A percentile compares a stretch with the other conserved stretches of the same genome.
phyloP scores from a whole-genome alignment of 257 asterid genomes.

The Solanum medicagineum region DNA sequence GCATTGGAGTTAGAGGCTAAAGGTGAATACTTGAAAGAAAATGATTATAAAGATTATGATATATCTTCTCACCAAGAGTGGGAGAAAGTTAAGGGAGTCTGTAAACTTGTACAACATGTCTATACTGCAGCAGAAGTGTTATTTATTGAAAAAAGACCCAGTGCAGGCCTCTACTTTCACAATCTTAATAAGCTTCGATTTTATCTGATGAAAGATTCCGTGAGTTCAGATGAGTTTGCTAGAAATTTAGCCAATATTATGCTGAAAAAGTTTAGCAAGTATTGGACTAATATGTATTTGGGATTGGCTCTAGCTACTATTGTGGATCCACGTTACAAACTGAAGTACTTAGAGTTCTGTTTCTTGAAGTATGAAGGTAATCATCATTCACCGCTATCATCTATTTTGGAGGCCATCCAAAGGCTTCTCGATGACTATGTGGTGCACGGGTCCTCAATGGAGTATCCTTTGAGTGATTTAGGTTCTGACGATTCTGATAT shows the following conservation, averaged over 20 bases:
- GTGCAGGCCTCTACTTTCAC: slow-evolving; percentile 4
- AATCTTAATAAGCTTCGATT: slow-evolving; percentile 8
- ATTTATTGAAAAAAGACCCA: not conserved
- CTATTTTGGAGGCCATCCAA: not conserved
- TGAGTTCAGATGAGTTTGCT: not conserved
- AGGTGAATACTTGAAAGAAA: not conserved
- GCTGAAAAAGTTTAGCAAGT: slow-evolving; percentile 4
- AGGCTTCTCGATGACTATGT: not conserved
- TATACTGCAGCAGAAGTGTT: slow-evolving; percentile 8
- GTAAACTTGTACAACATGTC: slow-evolving; percentile 1
- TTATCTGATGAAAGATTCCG: not conserved
- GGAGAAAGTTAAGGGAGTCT: slow-evolving; percentile 8
- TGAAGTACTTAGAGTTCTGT: slow-evolving; percentile 6
- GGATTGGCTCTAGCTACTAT: slow-evolving; percentile 11
- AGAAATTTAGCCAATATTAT: not conserved
- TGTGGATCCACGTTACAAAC: slow-evolving; percentile 23
- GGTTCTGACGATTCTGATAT: not conserved
- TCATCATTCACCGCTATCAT: not conserved
- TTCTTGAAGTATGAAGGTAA: not conserved
- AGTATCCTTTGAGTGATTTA: not conserved
- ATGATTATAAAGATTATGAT: not conserved
- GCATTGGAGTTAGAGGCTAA: slow-evolving; percentile 5
- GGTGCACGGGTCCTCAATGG: not conserved
- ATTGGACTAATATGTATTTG: slow-evolving; percentile 7
- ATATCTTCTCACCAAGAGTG: slow-evolving; percentile 11